Base-by-base conservation (phyloP, 257 asterid genomes). In the Eucommia ulmoides region DNA sequence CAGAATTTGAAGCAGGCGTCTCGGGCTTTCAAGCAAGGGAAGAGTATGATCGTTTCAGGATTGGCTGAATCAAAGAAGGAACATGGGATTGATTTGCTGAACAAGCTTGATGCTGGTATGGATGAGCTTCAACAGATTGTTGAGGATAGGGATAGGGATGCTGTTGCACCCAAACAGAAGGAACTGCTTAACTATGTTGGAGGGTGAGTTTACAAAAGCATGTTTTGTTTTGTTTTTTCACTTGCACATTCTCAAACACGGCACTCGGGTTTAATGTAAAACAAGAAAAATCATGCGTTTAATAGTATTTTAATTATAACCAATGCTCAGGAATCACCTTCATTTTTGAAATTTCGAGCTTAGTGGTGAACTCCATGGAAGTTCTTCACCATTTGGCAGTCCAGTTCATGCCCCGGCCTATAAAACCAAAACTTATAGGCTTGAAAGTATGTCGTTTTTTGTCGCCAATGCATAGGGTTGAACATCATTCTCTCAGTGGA, bases 181-280 rank as follows among this genome's bases (percentile, higher is more conserved):
- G 96, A 91, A 62, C 81, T 91, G 68, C 96, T 91, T 45, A 77
- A 66, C 56, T 91, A 86, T 74, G 96, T 91, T 41, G 96, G 96
- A 74, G 88, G 96, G 99, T 91, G 70, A 74, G 93, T 76, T 18
- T 41, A 14, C 35, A 12, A n/a, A 54, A 9, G 57, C 53, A 3
- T 66, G 47, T 0, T 1, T 42, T 1, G 19, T 15, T n/a, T 42
- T 19, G 0, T 15, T 42, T 21, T 1, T 10, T 6, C 11, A 35
- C n/a, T 15, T 35, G 44, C 44, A 35, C 1, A 35, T 35, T 35
- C 3, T 0, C n/a, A 35, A 2, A 4, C 16, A 35, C n/a, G 44
- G 0, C 44, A 35, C n/a, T n/a, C n/a, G n/a, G n/a, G n/a, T n/a
- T n/a, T n/a, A n/a, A n/a, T n/a, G n/a, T n/a, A n/a, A n/a, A n/a